phyloP scores from a whole-genome alignment of 495 filamentous ascomycete species.

The Penicillium mononematosum region DNA sequence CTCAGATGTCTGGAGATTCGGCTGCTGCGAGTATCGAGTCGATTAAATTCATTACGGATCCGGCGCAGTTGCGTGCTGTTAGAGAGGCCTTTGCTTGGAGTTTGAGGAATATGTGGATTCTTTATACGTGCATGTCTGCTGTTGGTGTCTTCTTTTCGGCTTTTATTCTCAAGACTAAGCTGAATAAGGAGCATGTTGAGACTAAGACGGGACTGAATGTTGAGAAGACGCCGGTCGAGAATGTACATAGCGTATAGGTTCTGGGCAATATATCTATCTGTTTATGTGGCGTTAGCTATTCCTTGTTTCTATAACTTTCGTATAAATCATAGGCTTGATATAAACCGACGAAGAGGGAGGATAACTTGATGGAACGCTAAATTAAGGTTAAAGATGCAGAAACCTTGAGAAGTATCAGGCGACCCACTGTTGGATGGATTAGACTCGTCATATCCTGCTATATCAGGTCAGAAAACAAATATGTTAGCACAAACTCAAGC shows the following conservation, averaged over 20 bases:
- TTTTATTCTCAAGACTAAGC: slow-evolving; percentile 51
- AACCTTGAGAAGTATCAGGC: too few species aligned
- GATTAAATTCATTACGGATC: slow-evolving; percentile 44
- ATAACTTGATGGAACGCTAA: neutral
- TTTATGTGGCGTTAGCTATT: neutral
- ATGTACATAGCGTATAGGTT: slow-evolving; percentile 4
- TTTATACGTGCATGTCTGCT: slow-evolving; percentile 55
- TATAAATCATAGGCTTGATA: neutral
- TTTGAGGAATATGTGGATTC: slow-evolving; percentile 60
- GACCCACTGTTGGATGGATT: too few species aligned
- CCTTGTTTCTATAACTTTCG: neutral
- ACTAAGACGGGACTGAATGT: slow-evolving; percentile 48
- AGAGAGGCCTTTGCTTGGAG: slow-evolving; percentile 59
- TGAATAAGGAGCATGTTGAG: slow-evolving; percentile 62
- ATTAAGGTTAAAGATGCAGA: neutral
- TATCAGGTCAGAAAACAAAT: too few species aligned
- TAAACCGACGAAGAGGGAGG: neutral
- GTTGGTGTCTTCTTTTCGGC: slow-evolving; percentile 49
- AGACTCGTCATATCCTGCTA: too few species aligned
- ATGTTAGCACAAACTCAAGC: neutral
- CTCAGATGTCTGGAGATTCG: slow-evolving; percentile 45
- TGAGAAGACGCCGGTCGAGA: slow-evolving; percentile 22
- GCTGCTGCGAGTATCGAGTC: slow-evolving; percentile 54
- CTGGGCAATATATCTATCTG: neutral
- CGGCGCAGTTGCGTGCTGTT: slow-evolving; percentile 45